Conservation (phyloP, 495 filamentous ascomycete genomes). For the Aspergillus conjunctus region DNA sequence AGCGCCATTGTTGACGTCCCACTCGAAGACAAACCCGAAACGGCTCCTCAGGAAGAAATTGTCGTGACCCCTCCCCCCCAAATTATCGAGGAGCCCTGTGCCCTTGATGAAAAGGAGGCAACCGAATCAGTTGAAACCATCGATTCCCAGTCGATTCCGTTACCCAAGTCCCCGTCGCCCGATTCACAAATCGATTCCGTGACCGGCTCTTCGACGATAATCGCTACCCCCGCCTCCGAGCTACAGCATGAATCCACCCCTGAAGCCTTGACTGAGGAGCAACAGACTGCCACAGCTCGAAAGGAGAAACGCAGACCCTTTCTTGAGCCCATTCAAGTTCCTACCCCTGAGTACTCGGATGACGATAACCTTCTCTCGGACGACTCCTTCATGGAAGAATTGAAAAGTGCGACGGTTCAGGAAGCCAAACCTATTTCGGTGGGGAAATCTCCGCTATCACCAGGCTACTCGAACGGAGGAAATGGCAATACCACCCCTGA, state of each 20-base stretch:
- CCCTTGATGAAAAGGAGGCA: constrained; percentile 24
- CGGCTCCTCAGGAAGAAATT: constrained; percentile 34
- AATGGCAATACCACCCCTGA: constrained; percentile 32
- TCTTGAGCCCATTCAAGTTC: constrained; percentile 59
- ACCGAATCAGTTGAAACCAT: constrained; percentile 19
- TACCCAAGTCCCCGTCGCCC: constrained; percentile 28
- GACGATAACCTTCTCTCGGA: constrained; percentile 71
- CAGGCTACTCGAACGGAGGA: constrained; percentile 56
- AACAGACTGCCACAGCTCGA: constrained; percentile 25
- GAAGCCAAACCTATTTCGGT: constrained; percentile 83
- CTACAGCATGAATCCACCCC: constrained; percentile 26
- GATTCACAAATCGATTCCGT: constrained; percentile 24
- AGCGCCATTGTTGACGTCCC: constrained; percentile 39
- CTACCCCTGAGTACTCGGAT: constrained; percentile 59
- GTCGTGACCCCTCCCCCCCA: constrained; percentile 26
- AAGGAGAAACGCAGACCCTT: constrained; percentile 51
- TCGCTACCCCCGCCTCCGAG: constrained; percentile 16
- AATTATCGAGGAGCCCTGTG: constrained; percentile 23
- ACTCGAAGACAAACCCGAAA: constrained; percentile 34
- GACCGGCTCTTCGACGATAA: constrained; percentile 23
- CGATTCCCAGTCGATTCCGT: constrained; percentile 22
- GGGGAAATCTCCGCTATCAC: constrained; percentile 78
- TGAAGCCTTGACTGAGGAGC: constrained; percentile 26
- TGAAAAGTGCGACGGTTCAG: constrained; percentile 78
- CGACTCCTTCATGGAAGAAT: constrained; percentile 87